Evolutionary conservation across 768 basidiomycete genomes (phyloP).

Genomic region (Mrakia gelida): DNA sequence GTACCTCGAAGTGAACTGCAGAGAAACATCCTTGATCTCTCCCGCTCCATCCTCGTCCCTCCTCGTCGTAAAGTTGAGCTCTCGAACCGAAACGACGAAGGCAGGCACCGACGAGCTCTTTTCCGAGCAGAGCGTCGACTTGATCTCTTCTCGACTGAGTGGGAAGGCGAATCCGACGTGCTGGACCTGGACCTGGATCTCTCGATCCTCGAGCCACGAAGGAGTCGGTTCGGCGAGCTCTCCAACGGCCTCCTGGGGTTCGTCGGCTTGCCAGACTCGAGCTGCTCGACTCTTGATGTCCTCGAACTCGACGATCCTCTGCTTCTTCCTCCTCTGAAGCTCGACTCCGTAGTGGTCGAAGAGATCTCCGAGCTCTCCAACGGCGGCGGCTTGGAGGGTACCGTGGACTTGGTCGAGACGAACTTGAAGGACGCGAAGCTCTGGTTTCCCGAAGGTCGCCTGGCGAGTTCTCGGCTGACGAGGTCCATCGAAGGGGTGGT

Average conservation of each 20-base stretch:
- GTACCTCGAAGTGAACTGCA: slow-evolving; percentile 79
- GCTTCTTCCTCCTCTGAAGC: slow-evolving; percentile 65
- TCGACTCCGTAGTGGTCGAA: slow-evolving; percentile 71
- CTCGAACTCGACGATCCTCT: slow-evolving; percentile 69
- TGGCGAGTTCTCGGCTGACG: slow-evolving; percentile 22
- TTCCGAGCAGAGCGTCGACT: slow-evolving; percentile 27
- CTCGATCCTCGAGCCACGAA: slow-evolving; percentile 46
- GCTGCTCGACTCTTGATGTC: slow-evolving; percentile 75
- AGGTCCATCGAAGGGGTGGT: slow-evolving; percentile 29
- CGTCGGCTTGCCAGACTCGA: slow-evolving; percentile 66
- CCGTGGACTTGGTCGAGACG: slow-evolving; percentile 75
- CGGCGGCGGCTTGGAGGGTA: slow-evolving; percentile 88
- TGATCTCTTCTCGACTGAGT: slow-evolving; percentile 60
- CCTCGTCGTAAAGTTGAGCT: slow-evolving; percentile 66
- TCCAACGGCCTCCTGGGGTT: slow-evolving; percentile 40
- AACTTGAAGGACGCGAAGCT: slow-evolving; percentile 47
- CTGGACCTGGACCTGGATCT: slow-evolving; percentile 46
- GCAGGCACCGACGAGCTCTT: slow-evolving; percentile 50
- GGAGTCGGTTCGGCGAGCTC: slow-evolving; percentile 33
- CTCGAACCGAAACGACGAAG: slow-evolving; percentile 76
- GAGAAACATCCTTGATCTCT: slow-evolving; percentile 64
- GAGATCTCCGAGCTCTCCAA: slow-evolving; percentile 84
- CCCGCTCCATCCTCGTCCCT: slow-evolving; percentile 75
- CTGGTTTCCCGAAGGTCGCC: slow-evolving; percentile 25
- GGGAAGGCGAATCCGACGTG: slow-evolving; percentile 90